phyloP scores from a whole-genome alignment of 1,139 yeast genomes.

The Scheffersomyces quercinus region DNA sequence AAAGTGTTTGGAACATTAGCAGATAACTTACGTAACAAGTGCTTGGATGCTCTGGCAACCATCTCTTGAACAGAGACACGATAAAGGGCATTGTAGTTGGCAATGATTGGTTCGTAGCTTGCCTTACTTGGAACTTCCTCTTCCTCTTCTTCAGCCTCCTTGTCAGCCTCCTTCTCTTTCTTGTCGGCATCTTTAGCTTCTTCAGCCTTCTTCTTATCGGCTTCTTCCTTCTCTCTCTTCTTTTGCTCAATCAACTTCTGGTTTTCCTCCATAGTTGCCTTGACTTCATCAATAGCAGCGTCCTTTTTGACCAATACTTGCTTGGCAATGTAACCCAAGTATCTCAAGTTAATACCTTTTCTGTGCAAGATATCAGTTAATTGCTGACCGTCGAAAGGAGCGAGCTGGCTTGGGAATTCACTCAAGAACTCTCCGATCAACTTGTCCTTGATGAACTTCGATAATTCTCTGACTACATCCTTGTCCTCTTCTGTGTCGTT shows the following conservation, averaged over 20 bases:
- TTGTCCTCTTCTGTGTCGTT: conserved; percentile 51
- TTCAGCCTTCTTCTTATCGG: conserved; percentile 23
- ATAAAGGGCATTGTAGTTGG: conserved; percentile 49
- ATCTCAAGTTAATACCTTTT: conserved; percentile 86
- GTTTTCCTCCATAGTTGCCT: conserved; percentile 22
- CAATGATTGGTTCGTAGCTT: conserved; percentile 42
- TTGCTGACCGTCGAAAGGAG: conserved; percentile 82
- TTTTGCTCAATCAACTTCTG: conserved; percentile 24
- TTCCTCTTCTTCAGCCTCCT: conserved; percentile 20
- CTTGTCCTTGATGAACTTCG: conserved; percentile 57
- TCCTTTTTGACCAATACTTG: conserved; percentile 26
- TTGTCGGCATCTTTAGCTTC: conserved; percentile 15
- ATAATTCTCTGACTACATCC: conserved; percentile 63
- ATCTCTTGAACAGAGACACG: conserved; percentile 63
- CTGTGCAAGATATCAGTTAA: conserved; percentile 70
- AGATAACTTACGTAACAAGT: conserved; percentile 58
- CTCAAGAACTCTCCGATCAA: conserved; percentile 66
- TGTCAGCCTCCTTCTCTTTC: conserved; percentile 28
- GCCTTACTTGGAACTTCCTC: conserved; percentile 37
- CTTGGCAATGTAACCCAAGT: conserved; percentile 66
- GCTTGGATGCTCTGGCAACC: conserved; percentile 78
- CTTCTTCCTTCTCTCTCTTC: conserved; percentile 19
- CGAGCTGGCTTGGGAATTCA: conserved; percentile 53
- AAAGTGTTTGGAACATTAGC: conserved; percentile 52
- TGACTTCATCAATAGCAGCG: conserved; percentile 21